Base-by-base conservation (phyloP, 2,329 filamentous ascomycete species). In the Amylocarpus encephaloides region DNA sequence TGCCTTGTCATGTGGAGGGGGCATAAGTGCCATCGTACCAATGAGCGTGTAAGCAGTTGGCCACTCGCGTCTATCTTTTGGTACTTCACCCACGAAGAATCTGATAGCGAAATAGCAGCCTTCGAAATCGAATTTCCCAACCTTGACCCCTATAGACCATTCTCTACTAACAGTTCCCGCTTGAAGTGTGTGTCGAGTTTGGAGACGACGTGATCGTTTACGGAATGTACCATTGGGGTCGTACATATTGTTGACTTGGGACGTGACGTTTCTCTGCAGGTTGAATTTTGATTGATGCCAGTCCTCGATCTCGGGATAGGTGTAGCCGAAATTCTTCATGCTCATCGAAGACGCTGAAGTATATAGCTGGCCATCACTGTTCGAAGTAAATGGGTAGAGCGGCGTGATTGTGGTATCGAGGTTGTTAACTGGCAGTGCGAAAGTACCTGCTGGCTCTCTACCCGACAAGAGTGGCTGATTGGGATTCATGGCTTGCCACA, bases 401-500 rank as follows among this genome's bases (percentile, higher is more conserved):
- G 79, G 18, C 68, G 58, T 10, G n/a, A 13, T n/a, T 2, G 26
- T 12, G 3, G 68, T 67, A 32, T 42, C 49, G 12, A 63, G 11
- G 39, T 55, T 4, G 57, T 56, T 38, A 16, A 6, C 9, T 7
- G 10, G 44, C 6, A 40, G 19, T 16, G 15, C 39, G n/a, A 39
- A 38, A 22, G 35, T 47, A 6, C 44, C 42, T 18, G 29, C 35
- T 3, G 44, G 51, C 16, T 62, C 53, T 4, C 52, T 55, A 15
- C 63, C 58, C 15, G 66, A 53, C 1, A 68, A 63, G 39, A 90
- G 75, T 69, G 80, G 91, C 19, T 77, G 76, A 18, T 80, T 70
- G 0, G 85, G 85, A 55, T 92, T 77, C n/a, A 91, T 67, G 0
- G 75, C 71, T 68, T 92, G 86, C 86, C 86, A 93, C 51, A 93